Evolutionary conservation across 2,329 filamentous ascomycete species (phyloP).

Genomic region (Colletotrichum eremochloae): DNA sequence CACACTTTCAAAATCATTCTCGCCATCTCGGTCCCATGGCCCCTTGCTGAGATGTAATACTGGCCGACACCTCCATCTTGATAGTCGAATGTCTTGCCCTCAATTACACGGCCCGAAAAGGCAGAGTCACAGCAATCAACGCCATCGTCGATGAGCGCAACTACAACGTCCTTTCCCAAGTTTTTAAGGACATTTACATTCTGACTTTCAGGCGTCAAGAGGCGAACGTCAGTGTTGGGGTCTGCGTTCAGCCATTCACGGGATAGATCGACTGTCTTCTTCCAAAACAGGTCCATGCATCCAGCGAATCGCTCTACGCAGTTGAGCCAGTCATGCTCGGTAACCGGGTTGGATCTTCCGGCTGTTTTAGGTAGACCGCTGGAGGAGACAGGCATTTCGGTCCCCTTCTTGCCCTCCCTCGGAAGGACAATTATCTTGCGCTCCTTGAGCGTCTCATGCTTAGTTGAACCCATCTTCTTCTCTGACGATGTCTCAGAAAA

Average conservation of each 20-base stretch:
- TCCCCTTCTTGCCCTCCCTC: background rate
- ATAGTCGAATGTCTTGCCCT: slow-evolving; percentile 48
- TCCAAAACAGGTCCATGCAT: background rate
- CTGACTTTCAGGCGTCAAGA: background rate
- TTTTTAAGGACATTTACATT: background rate
- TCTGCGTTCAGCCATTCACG: background rate
- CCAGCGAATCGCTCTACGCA: background rate
- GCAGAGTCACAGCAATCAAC: slow-evolving; percentile 47
- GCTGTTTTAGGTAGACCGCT: background rate
- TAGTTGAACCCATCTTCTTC: background rate
- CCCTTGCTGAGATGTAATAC: slow-evolving; percentile 48
- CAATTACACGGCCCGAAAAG: slow-evolving; percentile 46
- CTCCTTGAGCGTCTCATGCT: background rate
- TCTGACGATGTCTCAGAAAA: background rate
- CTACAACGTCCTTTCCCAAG: slow-evolving; percentile 40
- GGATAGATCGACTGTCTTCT: background rate
- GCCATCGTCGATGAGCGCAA: slow-evolving; percentile 57
- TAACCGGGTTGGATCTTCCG: background rate
- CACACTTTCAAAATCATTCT: slow-evolving; percentile 46
- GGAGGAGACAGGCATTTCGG: background rate
- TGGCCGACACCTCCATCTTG: slow-evolving; percentile 43
- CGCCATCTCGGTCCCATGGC: slow-evolving; percentile 48
- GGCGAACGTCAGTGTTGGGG: background rate
- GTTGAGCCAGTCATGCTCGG: background rate
- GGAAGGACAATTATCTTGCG: background rate